phyloP scores from a whole-genome alignment of 176 grass and related monocot genomes.

The Hyparrhenia diplandra region DNA sequence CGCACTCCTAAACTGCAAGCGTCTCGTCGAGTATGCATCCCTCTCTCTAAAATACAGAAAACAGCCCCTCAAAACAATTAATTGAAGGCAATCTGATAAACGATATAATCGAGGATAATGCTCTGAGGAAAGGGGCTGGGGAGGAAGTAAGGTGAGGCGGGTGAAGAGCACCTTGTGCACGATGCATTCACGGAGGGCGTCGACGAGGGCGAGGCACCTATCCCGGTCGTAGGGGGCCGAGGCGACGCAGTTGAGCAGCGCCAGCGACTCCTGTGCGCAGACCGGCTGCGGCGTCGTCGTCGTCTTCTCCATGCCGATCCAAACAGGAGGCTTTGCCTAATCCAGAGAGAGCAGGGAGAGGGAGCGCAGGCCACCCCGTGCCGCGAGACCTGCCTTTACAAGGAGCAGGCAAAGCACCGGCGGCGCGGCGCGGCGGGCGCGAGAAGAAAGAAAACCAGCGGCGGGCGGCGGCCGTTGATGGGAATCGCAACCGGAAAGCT shows the following conservation, averaged over 20 bases:
- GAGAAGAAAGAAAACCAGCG: conserved; percentile 49
- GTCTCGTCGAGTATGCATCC: background rate
- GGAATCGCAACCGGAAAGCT: background rate
- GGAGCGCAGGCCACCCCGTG: background rate
- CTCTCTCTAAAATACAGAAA: background rate
- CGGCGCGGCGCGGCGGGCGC: conserved; percentile 24
- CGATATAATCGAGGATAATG: background rate
- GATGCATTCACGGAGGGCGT: conserved; percentile 66
- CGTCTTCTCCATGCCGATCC: conserved; percentile 26
- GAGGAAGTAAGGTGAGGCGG: background rate
- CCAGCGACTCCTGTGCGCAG: conserved; percentile 79
- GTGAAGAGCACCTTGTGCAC: conserved; percentile 51
- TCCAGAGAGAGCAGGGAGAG: background rate
- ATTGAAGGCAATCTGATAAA: background rate
- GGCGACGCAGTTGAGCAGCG: conserved; percentile 80
- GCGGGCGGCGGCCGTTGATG: conserved; percentile 26
- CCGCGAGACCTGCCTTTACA: background rate
- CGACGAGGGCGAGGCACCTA: conserved; percentile 68
- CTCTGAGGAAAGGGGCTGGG: background rate
- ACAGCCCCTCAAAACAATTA: background rate
- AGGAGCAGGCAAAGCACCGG: background rate
- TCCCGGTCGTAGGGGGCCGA: conserved; percentile 65
- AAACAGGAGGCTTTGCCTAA: background rate
- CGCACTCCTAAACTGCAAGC: background rate
- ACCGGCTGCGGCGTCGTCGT: conserved; percentile 52